Percentiles rank a stretch among this genome's conserved stretches.
phyloP scores from a whole-genome alignment of 2,329 filamentous ascomycete genomes.

The Microsporum audouinii region DNA sequence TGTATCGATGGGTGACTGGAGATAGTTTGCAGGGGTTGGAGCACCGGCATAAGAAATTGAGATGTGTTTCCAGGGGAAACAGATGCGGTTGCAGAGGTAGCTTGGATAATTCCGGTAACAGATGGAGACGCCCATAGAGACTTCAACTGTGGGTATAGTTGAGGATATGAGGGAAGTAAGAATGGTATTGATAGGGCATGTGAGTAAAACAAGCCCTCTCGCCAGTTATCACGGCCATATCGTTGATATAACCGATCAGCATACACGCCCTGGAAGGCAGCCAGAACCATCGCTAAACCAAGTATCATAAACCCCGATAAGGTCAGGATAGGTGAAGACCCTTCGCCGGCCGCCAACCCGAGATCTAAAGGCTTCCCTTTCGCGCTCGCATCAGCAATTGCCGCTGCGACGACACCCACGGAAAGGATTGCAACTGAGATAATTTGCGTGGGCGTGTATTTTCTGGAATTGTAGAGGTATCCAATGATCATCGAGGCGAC shows the following conservation, averaged over 20 bases:
- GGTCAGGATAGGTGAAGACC: conserved; percentile 31
- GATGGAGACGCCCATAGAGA: conserved; percentile 26
- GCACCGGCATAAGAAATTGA: conserved; percentile 42
- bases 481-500: conserved; percentile 94
- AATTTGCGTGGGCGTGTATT: conserved; percentile 69
- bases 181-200: conserved; percentile 41
- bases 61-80: conserved; percentile 44
- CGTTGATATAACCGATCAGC: conserved; percentile 78
- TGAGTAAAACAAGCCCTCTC: conserved; percentile 92
- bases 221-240: conserved; percentile 76
- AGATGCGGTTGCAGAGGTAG: conserved; percentile 33
- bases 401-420: conserved; percentile 72
- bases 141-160: conserved; percentile 28
- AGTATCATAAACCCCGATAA: conserved; percentile 65
- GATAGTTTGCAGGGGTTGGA: conserved; percentile 16
- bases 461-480: conserved; percentile 64
- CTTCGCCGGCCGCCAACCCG: conserved; percentile 28
- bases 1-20: conserved; percentile 17
- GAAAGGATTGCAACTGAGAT: conserved; percentile 74
- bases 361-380: conserved; percentile 47
- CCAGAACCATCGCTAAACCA: conserved; percentile 77
- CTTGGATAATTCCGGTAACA: conserved; percentile 17
- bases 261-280: conserved; percentile 89
- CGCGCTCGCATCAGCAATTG: conserved; percentile 74
- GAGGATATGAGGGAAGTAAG: conserved; percentile 29